Conservation (phyloP, 129 eudicot species). For the Centrapalus pauciflorus region DNA sequence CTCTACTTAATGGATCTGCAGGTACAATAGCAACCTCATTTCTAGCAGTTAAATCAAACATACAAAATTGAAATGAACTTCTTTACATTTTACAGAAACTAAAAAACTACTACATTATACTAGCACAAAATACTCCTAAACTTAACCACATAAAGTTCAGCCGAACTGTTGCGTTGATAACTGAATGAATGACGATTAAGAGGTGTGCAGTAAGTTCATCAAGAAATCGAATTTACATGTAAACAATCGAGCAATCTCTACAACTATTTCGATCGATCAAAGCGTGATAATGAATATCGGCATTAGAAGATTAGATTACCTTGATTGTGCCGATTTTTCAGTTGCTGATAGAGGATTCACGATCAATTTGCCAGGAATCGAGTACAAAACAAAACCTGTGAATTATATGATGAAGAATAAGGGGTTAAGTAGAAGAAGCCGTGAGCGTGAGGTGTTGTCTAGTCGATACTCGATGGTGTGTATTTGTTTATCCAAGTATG, state of each 20-base stretch:
- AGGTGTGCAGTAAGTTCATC: neutral
- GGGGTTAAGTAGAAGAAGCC: neutral
- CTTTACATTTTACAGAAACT: neutral
- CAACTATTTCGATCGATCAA: neutral
- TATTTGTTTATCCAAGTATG: neutral
- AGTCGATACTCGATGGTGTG: neutral
- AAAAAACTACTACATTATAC: neutral
- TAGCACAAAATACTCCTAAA: neutral
- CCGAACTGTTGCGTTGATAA: conserved; percentile 5
- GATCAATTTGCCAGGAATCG: neutral
- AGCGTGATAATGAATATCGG: neutral
- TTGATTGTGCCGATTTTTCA: neutral
- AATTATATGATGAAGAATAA: neutral
- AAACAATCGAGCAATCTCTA: neutral
- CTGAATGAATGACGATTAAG: neutral
- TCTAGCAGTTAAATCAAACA: neutral
- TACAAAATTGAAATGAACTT: neutral
- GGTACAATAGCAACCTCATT: neutral
- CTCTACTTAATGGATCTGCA: neutral
- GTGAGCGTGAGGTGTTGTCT: neutral
- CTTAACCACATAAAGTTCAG: neutral
- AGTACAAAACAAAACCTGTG: neutral
- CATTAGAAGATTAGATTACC: neutral
- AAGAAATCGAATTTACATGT: neutral
- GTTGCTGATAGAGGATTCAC: neutral